Evolutionary conservation across 2,329 filamentous ascomycete species (phyloP).

Genomic region (Arthrobotrys megalospora): DNA sequence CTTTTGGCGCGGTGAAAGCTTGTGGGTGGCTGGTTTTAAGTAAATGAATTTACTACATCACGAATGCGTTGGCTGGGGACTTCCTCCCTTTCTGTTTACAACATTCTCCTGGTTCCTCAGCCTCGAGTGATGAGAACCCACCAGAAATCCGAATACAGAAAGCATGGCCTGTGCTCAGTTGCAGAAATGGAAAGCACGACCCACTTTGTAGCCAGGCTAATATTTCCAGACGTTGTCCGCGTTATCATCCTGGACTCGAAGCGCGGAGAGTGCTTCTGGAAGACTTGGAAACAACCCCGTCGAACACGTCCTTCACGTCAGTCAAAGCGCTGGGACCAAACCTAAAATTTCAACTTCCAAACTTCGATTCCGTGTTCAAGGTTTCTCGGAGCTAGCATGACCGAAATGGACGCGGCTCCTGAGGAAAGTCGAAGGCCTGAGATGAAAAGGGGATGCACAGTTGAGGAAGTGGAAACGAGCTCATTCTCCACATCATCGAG

Average conservation of each 20-base stretch:
- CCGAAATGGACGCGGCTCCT: constrained; percentile 41
- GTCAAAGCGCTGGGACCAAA: constrained; percentile 43
- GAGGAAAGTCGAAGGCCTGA: constrained; percentile 20
- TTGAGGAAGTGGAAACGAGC: constrained; percentile 25
- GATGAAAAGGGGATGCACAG: constrained; percentile 17
- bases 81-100: constrained; percentile 7
- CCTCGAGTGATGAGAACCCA: background rate
- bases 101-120: background rate
- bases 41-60: constrained; percentile 27
- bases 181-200: constrained; percentile 33
- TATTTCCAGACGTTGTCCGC: constrained; percentile 40
- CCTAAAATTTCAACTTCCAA: background rate
- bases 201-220: constrained; percentile 53
- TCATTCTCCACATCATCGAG: constrained; percentile 34
- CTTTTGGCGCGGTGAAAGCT: constrained; percentile 20
- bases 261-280: constrained; percentile 46
- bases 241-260: constrained; percentile 48
- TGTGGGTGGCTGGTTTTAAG: constrained; percentile 31
- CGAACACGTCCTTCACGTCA: background rate
- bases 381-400: constrained; percentile 34
- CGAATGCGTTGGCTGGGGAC: constrained; percentile 25
- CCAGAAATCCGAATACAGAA: constrained; percentile 8
- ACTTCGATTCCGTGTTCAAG: constrained; percentile 12
- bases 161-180: constrained; percentile 41
- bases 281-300: constrained; percentile 46